Percentiles rank a stretch among this genome's conserved stretches.
phyloP scores from a whole-genome alignment of 768 basidiomycete genomes.

The Fomitopsis pulvina region DNA sequence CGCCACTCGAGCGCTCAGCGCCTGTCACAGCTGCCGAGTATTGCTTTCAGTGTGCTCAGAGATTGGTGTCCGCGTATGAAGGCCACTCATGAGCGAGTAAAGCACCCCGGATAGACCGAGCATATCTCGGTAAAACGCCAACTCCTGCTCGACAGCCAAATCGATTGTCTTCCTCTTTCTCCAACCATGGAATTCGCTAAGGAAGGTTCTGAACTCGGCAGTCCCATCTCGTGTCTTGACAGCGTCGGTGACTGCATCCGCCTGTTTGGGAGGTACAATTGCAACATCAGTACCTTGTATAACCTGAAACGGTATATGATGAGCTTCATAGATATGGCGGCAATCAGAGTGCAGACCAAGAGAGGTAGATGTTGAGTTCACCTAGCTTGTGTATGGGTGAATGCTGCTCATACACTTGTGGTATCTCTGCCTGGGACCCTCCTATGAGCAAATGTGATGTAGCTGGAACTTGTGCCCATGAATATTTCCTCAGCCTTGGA shows the following conservation, averaged over 20 bases:
- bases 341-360: background rate
- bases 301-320: conserved; percentile 35
- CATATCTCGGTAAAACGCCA: conserved; percentile 48
- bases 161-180: conserved; percentile 47
- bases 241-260: conserved; percentile 47
- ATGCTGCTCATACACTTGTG: conserved; percentile 50
- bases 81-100: too few species aligned
- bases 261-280: conserved; percentile 64
- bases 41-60: too few species aligned
- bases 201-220: conserved; percentile 53
- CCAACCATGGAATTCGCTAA: conserved; percentile 65
- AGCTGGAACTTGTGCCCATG: conserved; percentile 28
- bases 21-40: too few species aligned
- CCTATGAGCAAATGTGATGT: conserved; percentile 58
- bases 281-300: conserved; percentile 58
- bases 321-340: background rate
- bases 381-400: conserved; percentile 51
- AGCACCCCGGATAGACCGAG: too few species aligned
- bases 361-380: background rate
- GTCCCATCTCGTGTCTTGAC: conserved; percentile 43
- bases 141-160: conserved; percentile 44
- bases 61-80: too few species aligned
- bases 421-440: conserved; percentile 43
- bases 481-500: background rate
- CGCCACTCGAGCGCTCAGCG: too few species aligned